phyloP scores from a whole-genome alignment of 208 protist genomes.

The Wallacemonas sp. region DNA sequence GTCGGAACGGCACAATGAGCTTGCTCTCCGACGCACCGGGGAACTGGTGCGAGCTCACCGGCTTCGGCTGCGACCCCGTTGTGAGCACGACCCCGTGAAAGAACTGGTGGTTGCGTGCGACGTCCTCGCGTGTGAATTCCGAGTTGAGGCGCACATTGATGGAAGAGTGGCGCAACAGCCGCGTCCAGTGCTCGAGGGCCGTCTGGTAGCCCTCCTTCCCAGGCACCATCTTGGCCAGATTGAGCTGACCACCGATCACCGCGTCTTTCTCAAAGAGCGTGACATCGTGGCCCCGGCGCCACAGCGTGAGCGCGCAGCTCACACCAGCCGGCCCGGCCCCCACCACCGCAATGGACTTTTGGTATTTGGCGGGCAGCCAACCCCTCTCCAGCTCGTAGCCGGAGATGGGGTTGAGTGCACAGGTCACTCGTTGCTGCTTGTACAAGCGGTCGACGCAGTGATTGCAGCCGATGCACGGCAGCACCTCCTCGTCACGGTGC shows the following conservation, averaged over 20 bases:
- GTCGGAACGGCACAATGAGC: conserved; percentile 69
- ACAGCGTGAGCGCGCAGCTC: conserved; percentile 86
- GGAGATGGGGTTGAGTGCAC: conserved; percentile 90
- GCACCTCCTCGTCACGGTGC: conserved; percentile 61
- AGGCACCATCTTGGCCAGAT: conserved; percentile 92
- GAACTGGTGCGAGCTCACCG: conserved; percentile 63
- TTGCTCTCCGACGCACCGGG: conserved; percentile 59
- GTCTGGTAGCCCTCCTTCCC: conserved; percentile 94
- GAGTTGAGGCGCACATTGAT: conserved; percentile 77
- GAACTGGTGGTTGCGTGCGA: conserved; percentile 76
- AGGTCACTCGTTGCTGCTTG: conserved; percentile 82
- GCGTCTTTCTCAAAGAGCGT: conserved; percentile 81
- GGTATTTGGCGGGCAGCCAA: conserved; percentile 42
- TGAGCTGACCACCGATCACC: conserved; percentile 92
- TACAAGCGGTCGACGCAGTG: conserved; percentile 94
- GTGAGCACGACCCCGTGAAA: conserved; percentile 83
- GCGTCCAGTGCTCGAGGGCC: conserved; percentile 89
- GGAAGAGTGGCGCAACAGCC: conserved; percentile 70
- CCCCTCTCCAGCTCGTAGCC: conserved; percentile 88
- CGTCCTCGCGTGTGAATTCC: conserved; percentile 77
- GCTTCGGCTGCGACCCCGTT: conserved; percentile 61
- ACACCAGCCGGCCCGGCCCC: conserved; percentile 91
- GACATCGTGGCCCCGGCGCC: conserved; percentile 90
- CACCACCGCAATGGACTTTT: conserved; percentile 87
- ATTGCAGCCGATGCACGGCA: conserved; percentile 95